Percentiles rank a stretch among this genome's conserved stretches.
Evolutionary conservation across 306 rosid genomes (phyloP).

Genomic region (Aeschynomene evenia): DNA sequence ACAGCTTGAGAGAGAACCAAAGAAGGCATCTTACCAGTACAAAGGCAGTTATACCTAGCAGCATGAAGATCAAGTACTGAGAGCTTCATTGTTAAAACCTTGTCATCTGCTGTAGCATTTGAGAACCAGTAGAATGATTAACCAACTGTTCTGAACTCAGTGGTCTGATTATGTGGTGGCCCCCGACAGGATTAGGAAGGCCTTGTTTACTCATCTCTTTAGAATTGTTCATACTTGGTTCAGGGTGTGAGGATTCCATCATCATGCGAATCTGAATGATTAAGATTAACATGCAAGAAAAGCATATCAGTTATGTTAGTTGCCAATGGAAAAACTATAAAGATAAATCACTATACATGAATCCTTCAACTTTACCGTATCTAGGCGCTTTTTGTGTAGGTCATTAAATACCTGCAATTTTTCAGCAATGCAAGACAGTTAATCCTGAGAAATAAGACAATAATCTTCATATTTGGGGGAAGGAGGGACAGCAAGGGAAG

Average conservation of each 20-base stretch:
- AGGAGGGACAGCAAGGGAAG: background rate
- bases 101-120: constrained; percentile 44
- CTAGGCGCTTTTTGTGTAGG: constrained; percentile 79
- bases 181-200: constrained; percentile 54
- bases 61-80: constrained; percentile 23
- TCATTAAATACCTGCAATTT: constrained; percentile 66
- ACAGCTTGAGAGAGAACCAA: constrained; percentile 16
- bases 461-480: background rate
- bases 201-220: constrained; percentile 78
- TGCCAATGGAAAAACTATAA: constrained; percentile 12
- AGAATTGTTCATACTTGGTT: constrained; percentile 48
- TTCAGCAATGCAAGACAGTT: constrained; percentile 26
- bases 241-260: constrained; percentile 64
- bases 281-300: constrained; percentile 23
- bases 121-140: constrained; percentile 45
- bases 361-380: constrained; percentile 57
- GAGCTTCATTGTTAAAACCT: constrained; percentile 34
- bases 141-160: constrained; percentile 46
- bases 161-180: constrained; percentile 51
- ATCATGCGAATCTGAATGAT: constrained; percentile 65
- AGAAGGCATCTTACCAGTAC: constrained; percentile 27
- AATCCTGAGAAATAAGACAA: constrained; percentile 21
- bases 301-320: constrained; percentile 15
- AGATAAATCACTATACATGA: constrained; percentile 20
- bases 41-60: constrained; percentile 22